phyloP scores from a whole-genome alignment of 345 rosid species.

The Moringa oleifera region DNA sequence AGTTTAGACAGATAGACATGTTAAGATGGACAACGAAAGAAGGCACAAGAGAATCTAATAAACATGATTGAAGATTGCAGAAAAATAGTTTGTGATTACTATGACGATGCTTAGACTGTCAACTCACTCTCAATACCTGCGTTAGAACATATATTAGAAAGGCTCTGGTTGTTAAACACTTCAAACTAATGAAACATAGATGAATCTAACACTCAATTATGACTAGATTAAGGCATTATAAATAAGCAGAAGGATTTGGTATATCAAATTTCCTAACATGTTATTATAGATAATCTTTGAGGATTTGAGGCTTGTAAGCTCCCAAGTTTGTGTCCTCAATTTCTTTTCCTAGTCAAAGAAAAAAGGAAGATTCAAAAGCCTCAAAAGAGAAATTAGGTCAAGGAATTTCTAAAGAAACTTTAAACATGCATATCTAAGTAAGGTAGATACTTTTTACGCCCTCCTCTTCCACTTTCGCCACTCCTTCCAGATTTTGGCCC shows the following conservation, averaged over 20 bases:
- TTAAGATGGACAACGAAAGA: too few species aligned
- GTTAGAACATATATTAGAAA: too few species aligned
- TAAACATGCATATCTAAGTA: conserved; percentile 12
- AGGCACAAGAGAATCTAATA: too few species aligned
- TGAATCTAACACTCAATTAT: too few species aligned
- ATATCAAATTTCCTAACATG: background rate
- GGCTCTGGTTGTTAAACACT: too few species aligned
- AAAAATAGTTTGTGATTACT: too few species aligned
- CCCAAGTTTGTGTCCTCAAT: background rate
- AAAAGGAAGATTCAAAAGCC: background rate
- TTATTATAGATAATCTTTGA: background rate
- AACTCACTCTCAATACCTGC: too few species aligned
- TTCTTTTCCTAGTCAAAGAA: background rate
- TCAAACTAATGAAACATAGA: too few species aligned
- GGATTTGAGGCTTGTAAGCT: background rate
- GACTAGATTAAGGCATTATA: too few species aligned
- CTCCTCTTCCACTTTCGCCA: conserved; percentile 82
- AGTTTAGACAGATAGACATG: too few species aligned
- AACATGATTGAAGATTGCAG: too few species aligned
- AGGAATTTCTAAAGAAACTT: conserved; percentile 1
- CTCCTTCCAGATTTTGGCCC: conserved; percentile 57
- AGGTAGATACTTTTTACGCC: conserved; percentile 78
- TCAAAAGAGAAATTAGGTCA: background rate
- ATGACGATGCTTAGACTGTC: too few species aligned
- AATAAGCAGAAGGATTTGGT: background rate